Base-by-base conservation (phyloP, 2,329 filamentous ascomycete genomes). In the Aspergillus tanneri region DNA sequence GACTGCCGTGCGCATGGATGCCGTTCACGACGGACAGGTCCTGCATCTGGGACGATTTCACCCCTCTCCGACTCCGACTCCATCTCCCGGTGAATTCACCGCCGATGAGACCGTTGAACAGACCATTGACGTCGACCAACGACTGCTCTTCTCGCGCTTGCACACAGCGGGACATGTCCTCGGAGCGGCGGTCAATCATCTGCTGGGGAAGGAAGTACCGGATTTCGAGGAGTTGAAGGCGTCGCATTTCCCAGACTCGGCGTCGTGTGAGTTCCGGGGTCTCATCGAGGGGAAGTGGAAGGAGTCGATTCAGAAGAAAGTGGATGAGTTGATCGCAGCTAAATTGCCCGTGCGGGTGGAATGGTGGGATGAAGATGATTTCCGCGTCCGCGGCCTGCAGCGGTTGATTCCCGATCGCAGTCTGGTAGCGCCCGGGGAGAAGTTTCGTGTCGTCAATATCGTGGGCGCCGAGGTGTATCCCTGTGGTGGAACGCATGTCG, bases 151-250 rank as follows among this genome's bases (percentile, higher is more conserved):
- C 68, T 88, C 84, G 0, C 79, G 86, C 1, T 75, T 86, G 0
- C 87, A 90, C 66, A 89, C 86, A 0, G 86, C 85, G 0, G 87
- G 87, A 25, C 87, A 90, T 57, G 80, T 89, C 3, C 77, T 90
- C 1, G 85, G 86, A 2, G 69, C 82, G 0, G 86, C 86, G 0
- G 82, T 88, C n/a, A 75, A 81, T 1, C 72, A 77, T 43, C 74
- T 87, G 0, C 67, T 82, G 1, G 75, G 78, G 52, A 67, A 73
- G 2, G 64, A 81, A 43, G 65, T 85, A 10, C 68, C 68, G 0
- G 72, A 71, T 18, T 82, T 86, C 49, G 78, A 81, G 48, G 86
- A 90, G 61, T 70, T 82, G 10, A 90, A 90, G 65, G 87, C 87
- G 0, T 83, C 79, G 3, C 87, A 90, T 62, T 85, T 83, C 56